Percentiles rank a stretch among this genome's conserved stretches.
Conservation (phyloP, 2,329 filamentous ascomycete species). For the Laburnicola sp. region DNA sequence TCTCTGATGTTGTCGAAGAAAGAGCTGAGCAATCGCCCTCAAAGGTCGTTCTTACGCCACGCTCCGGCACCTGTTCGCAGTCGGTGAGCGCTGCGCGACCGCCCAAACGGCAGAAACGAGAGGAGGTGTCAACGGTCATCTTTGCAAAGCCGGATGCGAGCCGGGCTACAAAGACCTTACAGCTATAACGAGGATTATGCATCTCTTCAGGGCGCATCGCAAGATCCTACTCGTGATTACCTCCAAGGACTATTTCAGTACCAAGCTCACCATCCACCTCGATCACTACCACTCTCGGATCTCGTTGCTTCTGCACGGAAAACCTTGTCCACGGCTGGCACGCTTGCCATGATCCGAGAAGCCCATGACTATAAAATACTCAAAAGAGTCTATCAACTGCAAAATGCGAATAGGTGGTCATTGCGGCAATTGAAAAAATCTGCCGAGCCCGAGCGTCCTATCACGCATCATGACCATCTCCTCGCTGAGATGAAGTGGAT, state of each 20-base stretch:
- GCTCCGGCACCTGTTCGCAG: conserved; percentile 32
- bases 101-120: conserved; percentile 49
- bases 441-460: conserved; percentile 74
- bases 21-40: conserved; percentile 57
- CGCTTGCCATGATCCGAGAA: conserved; percentile 80
- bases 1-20: conserved; percentile 71
- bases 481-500: conserved; percentile 97
- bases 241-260: conserved; percentile 63
- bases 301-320: conserved; percentile 84
- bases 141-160: conserved; percentile 66
- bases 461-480: conserved; percentile 82
- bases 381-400: conserved; percentile 83
- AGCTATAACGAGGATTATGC: conserved; percentile 46
- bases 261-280: conserved; percentile 60
- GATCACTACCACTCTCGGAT: conserved; percentile 62
- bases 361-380: conserved; percentile 85
- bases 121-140: conserved; percentile 73
- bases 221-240: conserved; percentile 59
- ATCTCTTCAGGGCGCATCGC: conserved; percentile 51
- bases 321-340: conserved; percentile 82
- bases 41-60: conserved; percentile 49
- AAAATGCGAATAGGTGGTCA: conserved; percentile 91
- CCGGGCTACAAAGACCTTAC: conserved; percentile 34
- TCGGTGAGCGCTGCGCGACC: conserved; percentile 31
- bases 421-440: conserved; percentile 84